Evolutionary conservation across 495 filamentous ascomycete species (phyloP).

Genomic region (Lepraria neglecta): DNA sequence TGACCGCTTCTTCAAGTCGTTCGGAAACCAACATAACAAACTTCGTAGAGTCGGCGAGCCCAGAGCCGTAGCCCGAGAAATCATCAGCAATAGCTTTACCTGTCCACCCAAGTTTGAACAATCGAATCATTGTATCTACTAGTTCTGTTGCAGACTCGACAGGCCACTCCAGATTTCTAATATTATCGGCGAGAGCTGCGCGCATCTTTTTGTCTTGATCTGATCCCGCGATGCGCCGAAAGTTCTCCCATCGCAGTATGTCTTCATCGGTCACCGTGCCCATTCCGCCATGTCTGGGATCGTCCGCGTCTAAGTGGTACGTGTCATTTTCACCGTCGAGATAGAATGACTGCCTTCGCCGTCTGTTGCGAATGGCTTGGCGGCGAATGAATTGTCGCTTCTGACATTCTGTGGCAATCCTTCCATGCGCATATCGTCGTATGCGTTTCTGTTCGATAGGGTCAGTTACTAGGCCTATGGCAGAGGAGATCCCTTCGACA

Average conservation of each 20-base stretch:
- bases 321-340: slow-evolving; percentile 60
- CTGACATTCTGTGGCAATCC: slow-evolving; percentile 38
- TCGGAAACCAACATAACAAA: neutral
- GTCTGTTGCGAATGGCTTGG: slow-evolving; percentile 60
- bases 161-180: neutral
- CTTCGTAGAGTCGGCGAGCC: neutral
- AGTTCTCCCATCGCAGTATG: neutral
- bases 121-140: neutral
- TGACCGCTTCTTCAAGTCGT: slow-evolving; percentile 27
- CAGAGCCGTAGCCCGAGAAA: neutral
- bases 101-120: slow-evolving; percentile 6
- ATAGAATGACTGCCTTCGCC: slow-evolving; percentile 69
- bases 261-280: neutral
- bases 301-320: neutral
- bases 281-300: slow-evolving; percentile 27
- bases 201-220: neutral
- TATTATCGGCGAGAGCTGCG: neutral
- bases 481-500: too few species aligned
- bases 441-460: slow-evolving; percentile 39
- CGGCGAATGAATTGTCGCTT: slow-evolving; percentile 39
- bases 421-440: slow-evolving; percentile 36
- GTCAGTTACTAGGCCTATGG: slow-evolving; percentile 39
- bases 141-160: neutral
- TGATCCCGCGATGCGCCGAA: neutral
- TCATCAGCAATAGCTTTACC: neutral